Evolutionary conservation across 202 grass and related monocot genomes (phyloP).

Genomic region (Eragrostis tef): DNA sequence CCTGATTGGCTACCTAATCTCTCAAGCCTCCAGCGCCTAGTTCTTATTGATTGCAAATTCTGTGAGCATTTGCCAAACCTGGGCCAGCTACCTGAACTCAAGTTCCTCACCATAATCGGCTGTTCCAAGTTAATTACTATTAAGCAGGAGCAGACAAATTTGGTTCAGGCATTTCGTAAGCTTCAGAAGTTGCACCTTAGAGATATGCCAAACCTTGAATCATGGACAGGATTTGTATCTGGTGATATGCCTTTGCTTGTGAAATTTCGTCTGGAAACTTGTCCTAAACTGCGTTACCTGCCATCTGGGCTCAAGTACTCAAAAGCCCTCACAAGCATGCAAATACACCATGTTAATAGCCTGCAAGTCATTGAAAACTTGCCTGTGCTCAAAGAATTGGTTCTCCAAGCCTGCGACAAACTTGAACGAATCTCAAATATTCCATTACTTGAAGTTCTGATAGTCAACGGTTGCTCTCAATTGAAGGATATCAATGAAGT

Average conservation of each 20-base stretch:
- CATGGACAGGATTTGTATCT: slow-evolving; percentile 52
- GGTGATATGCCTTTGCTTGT: slow-evolving; percentile 51
- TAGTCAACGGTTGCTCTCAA: slow-evolving; percentile 33
- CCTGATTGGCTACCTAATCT: slow-evolving; percentile 53
- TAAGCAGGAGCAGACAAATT: slow-evolving; percentile 26
- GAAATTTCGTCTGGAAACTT: slow-evolving; percentile 57
- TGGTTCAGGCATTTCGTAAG: slow-evolving; percentile 43
- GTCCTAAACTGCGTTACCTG: slow-evolving; percentile 53
- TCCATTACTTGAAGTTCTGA: slow-evolving; percentile 50
- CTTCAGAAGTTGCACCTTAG: slow-evolving; percentile 54
- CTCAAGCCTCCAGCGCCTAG: slow-evolving; percentile 45
- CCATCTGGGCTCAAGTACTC: slow-evolving; percentile 55
- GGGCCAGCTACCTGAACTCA: slow-evolving; percentile 48
- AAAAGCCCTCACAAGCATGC: slow-evolving; percentile 43
- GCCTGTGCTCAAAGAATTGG: slow-evolving; percentile 51
- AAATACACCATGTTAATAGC: slow-evolving; percentile 41
- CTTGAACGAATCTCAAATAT: slow-evolving; percentile 52
- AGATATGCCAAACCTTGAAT: slow-evolving; percentile 60
- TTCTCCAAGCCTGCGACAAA: slow-evolving; percentile 29
- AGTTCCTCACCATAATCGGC: slow-evolving; percentile 45
- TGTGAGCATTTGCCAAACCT: slow-evolving; percentile 50
- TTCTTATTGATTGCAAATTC: slow-evolving; percentile 53
- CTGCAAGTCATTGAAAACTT: slow-evolving; percentile 57
- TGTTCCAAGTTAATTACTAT: slow-evolving; percentile 40
- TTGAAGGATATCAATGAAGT: slow-evolving; percentile 39